Evolutionary conservation across 2,329 filamentous ascomycete genomes (phyloP).

Genomic region (Apiospora aurea): DNA sequence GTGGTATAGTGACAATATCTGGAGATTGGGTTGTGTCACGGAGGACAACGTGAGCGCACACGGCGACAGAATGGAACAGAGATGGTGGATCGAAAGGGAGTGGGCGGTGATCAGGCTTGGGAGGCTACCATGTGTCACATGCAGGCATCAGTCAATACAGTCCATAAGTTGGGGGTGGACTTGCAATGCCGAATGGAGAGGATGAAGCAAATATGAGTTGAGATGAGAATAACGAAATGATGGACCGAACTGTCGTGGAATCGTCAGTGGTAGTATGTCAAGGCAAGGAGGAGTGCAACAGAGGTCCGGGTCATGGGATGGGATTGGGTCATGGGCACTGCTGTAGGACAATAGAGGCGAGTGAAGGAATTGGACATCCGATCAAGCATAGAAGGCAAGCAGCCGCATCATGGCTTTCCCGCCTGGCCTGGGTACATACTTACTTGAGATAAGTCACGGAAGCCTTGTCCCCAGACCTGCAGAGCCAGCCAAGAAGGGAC

Average conservation of each 20-base stretch:
- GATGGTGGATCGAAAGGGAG: background rate
- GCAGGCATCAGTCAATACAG: background rate
- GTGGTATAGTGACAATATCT: conserved; percentile 21
- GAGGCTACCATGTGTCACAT: background rate
- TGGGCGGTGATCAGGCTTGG: background rate
- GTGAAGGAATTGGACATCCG: conserved; percentile 13
- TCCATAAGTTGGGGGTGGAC: background rate
- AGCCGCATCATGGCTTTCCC: conserved; percentile 24
- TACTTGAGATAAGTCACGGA: background rate
- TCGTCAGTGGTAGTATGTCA: background rate
- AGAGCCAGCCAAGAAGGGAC: background rate
- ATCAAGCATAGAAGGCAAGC: conserved; percentile 29
- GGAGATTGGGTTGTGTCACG: conserved; percentile 23
- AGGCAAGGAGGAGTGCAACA: background rate
- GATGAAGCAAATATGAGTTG: background rate
- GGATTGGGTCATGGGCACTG: background rate
- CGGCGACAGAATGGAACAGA: background rate
- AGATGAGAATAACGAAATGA: background rate
- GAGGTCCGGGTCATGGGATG: background rate
- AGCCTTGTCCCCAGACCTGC: conserved; percentile 4
- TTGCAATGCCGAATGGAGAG: background rate
- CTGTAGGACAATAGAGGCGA: conserved; percentile 18
- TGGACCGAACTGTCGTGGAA: background rate
- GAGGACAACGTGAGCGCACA: conserved; percentile 17
- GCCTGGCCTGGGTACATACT: background rate